Base-by-base conservation (phyloP, 805 yeast species). In the Komagataella kurtzmanii region DNA sequence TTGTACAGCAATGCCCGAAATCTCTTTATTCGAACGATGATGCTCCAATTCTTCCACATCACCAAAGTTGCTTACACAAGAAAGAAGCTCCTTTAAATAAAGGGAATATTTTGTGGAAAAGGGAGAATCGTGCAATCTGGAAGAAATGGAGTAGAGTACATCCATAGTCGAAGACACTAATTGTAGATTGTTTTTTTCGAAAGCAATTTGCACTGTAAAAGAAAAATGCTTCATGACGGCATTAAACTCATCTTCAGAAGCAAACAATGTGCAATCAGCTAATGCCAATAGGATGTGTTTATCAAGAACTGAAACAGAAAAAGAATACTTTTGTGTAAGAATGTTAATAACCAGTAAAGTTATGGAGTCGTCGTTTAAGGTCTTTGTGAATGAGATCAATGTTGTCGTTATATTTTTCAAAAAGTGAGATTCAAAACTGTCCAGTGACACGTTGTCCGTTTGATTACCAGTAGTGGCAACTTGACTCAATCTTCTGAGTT, bases 271-370 rank as follows among this genome's bases (percentile, higher is more conserved):
- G 57, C 88, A 74, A 7, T 74, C 71, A 1, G 83, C 76, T 45
- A 87, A 69, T 0, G 89, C 90, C 44, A 74, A 69, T 24, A 87
- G 66, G 45, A 87, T 74, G 30, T 75, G 62, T 1, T 69, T 66
- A 45, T 84, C 85, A 48, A 81, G 68, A 19, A 76, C 75, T 14
- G 77, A 67, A 17, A 81, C 75, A 17, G 66, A 65, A 46, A 68
- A 71, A 46, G 57, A 57, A 4, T 82, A 70, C 60, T 89, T 90
- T 62, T 90, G 97, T 12, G 87, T 79, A 52, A 93, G 72, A 44
- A 93, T 81, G 0, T 96, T 83, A 12, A 87, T 81, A 0, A 95
- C 82, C 56, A 93, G 73, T 3, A 85, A 81, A 17, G 85, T 79
- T 30, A 91, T 84, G 17, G 86, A 76, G 52, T 79, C 81, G 56